phyloP scores from a whole-genome alignment of 768 basidiomycete genomes.

The Boletellus ananiceps region DNA sequence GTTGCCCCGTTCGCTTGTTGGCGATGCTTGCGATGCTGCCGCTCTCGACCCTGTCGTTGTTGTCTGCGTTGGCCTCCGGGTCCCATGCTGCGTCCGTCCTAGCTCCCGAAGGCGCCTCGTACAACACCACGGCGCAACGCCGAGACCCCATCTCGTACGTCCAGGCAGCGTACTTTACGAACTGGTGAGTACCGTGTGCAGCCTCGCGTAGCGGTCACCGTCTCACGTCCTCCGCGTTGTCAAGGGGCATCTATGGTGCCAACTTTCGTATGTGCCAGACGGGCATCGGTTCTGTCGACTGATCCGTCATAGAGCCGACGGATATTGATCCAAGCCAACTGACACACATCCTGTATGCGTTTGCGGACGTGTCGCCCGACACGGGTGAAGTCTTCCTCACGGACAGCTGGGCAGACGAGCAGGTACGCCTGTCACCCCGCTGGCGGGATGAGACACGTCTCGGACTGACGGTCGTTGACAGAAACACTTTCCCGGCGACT shows the following conservation, averaged over 20 bases:
- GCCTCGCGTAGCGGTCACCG: background rate
- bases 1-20: slow-evolving; percentile 1
- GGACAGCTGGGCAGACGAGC: slow-evolving; percentile 70
- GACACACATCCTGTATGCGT: slow-evolving; percentile 78
- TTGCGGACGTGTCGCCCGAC: slow-evolving; percentile 63
- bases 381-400: slow-evolving; percentile 63
- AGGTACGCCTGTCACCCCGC: slow-evolving; percentile 34
- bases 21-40: background rate
- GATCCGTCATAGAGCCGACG: slow-evolving; percentile 48
- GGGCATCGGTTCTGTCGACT: background rate
- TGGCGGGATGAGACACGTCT: background rate
- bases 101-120: background rate
- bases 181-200: slow-evolving; percentile 23
- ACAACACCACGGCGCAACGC: slow-evolving; percentile 5
- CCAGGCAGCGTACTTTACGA: slow-evolving; percentile 35
- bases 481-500: slow-evolving; percentile 71
- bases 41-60: slow-evolving; percentile 4
- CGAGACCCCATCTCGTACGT: slow-evolving; percentile 22
- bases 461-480: slow-evolving; percentile 23
- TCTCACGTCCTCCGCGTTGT: slow-evolving; percentile 2
- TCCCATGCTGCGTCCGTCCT: slow-evolving; percentile 11
- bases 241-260: slow-evolving; percentile 56
- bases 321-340: slow-evolving; percentile 55
- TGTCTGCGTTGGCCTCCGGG: slow-evolving; percentile 5
- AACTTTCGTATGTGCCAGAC: slow-evolving; percentile 49